Evolutionary conservation across 352 stramenopile species (phyloP).

Genomic region (Blastocystis sp.): DNA sequence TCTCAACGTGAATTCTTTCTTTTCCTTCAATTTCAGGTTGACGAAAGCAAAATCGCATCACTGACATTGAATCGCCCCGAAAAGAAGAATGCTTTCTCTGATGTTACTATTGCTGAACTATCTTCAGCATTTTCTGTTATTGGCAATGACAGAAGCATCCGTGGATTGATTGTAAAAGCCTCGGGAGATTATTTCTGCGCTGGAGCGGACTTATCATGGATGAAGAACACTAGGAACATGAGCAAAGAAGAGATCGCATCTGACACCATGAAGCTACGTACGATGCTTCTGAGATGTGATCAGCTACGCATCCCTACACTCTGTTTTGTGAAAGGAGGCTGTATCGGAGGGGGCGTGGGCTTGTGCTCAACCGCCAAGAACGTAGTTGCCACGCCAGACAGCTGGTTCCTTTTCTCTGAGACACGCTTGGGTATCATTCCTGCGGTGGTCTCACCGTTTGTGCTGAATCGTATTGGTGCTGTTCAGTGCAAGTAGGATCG

Average conservation of each 20-base stretch:
- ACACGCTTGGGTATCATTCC: constrained; percentile 40
- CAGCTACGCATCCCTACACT: constrained; percentile 25
- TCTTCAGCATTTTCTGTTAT: not conserved
- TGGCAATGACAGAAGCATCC: not conserved
- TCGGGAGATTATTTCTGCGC: constrained; percentile 38
- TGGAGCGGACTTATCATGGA: constrained; percentile 56
- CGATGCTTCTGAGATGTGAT: constrained; percentile 1
- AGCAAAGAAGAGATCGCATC: constrained; percentile 17
- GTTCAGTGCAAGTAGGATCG: constrained; percentile 19
- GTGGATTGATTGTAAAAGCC: constrained; percentile 31
- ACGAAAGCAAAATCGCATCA: not conserved
- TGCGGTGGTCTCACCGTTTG: constrained; percentile 42
- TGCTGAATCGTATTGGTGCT: constrained; percentile 29
- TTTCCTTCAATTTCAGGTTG: not conserved
- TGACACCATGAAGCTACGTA: constrained; percentile 41
- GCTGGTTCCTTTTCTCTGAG: constrained; percentile 54
- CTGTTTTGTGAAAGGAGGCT: constrained; percentile 34
- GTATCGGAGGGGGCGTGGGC: constrained; percentile 25
- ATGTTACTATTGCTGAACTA: constrained; percentile 33
- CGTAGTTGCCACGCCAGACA: not conserved
- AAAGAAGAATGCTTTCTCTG: constrained; percentile 60
- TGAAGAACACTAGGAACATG: constrained; percentile 56
- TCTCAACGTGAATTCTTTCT: not conserved
- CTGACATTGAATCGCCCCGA: constrained; percentile 35
- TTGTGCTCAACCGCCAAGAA: constrained; percentile 21